phyloP scores from a whole-genome alignment of 1,284 basidiomycete genomes.

The Cryptococcus sp. region DNA sequence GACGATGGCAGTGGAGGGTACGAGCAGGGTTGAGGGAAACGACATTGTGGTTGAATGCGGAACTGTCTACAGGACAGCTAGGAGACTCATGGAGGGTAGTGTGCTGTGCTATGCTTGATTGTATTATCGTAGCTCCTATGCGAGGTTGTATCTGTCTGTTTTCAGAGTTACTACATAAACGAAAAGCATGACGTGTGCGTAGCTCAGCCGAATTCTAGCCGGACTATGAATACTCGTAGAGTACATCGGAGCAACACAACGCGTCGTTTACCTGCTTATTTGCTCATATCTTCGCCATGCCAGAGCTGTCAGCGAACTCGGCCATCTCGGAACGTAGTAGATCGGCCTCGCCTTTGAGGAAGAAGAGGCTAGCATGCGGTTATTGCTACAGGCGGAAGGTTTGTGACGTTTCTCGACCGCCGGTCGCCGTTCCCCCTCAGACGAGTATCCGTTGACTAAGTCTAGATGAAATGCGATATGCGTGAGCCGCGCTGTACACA shows the following conservation, averaged over 20 bases:
- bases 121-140: not conserved
- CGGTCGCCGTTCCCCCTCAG: not conserved
- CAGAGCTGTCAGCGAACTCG: not conserved
- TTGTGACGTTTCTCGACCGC: not conserved
- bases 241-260: too few relatives aligned
- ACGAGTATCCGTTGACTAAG: not conserved
- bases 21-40: slow-evolving; percentile 48
- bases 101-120: slow-evolving; percentile 51
- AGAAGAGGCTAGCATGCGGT: slow-evolving; percentile 13
- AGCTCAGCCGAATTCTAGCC: too few relatives aligned
- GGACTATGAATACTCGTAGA: too few relatives aligned
- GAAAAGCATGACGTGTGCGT: too few relatives aligned
- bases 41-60: slow-evolving; percentile 51
- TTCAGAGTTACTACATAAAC: too few relatives aligned
- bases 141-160: not conserved
- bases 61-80: slow-evolving; percentile 61
- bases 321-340: not conserved
- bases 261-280: too few relatives aligned
- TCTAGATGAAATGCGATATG: slow-evolving; percentile 25
- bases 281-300: not conserved
- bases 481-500: slow-evolving; percentile 13
- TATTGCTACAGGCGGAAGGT: slow-evolving; percentile 21
- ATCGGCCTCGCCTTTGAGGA: slow-evolving; percentile 1
- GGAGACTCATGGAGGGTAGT: slow-evolving; percentile 61
- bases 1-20: slow-evolving; percentile 60